Evolutionary conservation across 1,139 yeast species (phyloP).

Genomic region (Maudiozyma humilis): DNA sequence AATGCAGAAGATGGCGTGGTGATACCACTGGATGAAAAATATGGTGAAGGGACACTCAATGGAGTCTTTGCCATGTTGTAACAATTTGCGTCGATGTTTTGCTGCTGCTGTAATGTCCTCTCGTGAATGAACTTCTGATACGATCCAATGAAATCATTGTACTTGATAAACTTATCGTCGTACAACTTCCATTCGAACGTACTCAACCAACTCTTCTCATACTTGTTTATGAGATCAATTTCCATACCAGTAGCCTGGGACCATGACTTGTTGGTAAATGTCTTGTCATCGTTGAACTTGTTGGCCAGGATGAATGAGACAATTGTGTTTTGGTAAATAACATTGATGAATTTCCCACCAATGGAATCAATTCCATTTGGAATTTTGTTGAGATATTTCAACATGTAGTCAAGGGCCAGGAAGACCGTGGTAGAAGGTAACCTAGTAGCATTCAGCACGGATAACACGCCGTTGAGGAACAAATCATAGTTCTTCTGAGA

Average conservation of each 20-base stretch:
- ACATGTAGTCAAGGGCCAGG: slow-evolving; percentile 66
- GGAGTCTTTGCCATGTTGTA: slow-evolving; percentile 2
- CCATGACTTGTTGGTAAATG: slow-evolving; percentile 94
- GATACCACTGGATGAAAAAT: slow-evolving; percentile 5
- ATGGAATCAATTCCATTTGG: slow-evolving; percentile 25
- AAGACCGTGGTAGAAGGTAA: slow-evolving; percentile 75
- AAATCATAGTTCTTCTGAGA: slow-evolving; percentile 39
- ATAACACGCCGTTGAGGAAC: slow-evolving; percentile 52
- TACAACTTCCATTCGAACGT: slow-evolving; percentile 33
- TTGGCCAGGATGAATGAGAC: slow-evolving; percentile 76
- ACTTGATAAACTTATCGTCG: slow-evolving; percentile 25
- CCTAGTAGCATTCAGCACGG: slow-evolving; percentile 82
- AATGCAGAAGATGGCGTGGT: slow-evolving; percentile 6
- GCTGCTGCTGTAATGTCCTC: neutral
- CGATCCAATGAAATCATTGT: slow-evolving; percentile 24
- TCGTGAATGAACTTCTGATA: slow-evolving; percentile 18
- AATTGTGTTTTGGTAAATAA: slow-evolving; percentile 56
- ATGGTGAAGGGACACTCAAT: slow-evolving; percentile 9
- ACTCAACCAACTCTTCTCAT: slow-evolving; percentile 68
- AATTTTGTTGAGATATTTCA: slow-evolving; percentile 36
- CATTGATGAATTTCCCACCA: slow-evolving; percentile 32
- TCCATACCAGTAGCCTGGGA: slow-evolving; percentile 83
- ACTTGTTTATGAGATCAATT: slow-evolving; percentile 48
- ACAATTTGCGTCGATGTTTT: neutral
- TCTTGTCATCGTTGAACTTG: slow-evolving; percentile 92